These are phyloP conservation scores for Prosopis cineraria DNA, from an alignment of 306 rosid genomes.

Conservation along the genomic window DNA sequence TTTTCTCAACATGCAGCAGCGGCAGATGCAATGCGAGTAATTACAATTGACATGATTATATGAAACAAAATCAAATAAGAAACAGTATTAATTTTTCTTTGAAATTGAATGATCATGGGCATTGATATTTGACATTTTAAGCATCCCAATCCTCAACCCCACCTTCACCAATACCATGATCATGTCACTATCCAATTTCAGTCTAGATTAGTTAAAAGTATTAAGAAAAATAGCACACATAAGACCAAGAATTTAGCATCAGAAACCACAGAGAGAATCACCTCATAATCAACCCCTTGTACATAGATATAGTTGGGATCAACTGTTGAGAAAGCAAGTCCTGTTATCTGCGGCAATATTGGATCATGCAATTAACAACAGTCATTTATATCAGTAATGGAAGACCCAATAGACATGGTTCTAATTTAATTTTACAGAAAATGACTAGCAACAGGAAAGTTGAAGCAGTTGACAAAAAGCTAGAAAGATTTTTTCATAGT, in stretches of 20 bases:
- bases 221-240: background rate
- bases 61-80: background rate
- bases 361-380: conserved; percentile 10
- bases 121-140: background rate
- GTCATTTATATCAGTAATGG: conserved; percentile 16
- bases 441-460: conserved; percentile 18
- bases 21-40: background rate
- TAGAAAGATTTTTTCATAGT: background rate
- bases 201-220: background rate
- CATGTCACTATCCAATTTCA: background rate
- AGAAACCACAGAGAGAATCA: conserved; percentile 22
- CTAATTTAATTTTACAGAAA: background rate
- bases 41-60: background rate
- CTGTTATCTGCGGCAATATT: conserved; percentile 70
- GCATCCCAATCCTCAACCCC: background rate
- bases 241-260: background rate
- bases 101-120: background rate
- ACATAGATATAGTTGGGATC: conserved; percentile 72
- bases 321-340: conserved; percentile 74
- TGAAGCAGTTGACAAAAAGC: background rate
- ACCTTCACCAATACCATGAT: background rate
- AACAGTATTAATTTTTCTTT: background rate
- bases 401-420: conserved; percentile 13
- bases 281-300: conserved; percentile 97
- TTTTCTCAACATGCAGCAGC: background rate